A percentile compares a stretch with the other conserved stretches of the same genome.
These are phyloP conservation scores for Dendrobium nobile DNA, from an alignment of 106 monocot species.

Conservation along the genomic window DNA sequence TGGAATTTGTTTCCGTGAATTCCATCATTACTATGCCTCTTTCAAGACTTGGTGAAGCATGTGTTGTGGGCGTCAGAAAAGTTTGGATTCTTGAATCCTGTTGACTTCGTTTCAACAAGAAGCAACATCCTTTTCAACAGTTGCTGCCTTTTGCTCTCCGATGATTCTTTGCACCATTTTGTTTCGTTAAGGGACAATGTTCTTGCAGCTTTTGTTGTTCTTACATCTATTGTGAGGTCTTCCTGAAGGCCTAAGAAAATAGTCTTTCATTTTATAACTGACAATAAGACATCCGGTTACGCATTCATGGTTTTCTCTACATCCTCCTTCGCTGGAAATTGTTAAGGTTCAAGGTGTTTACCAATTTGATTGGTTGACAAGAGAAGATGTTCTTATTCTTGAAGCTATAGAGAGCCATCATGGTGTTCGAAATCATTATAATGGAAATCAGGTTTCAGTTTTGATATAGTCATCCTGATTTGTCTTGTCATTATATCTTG, in stretches of 20 bases:
- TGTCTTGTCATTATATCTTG: conserved; percentile 79
- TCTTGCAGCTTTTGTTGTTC: conserved; percentile 84
- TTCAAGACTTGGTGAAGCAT: too few species aligned
- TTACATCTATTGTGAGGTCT: conserved; percentile 56
- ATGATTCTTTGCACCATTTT: conserved; percentile 72
- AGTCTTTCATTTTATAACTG: conserved; percentile 95
- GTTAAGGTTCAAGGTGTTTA: conserved; percentile 84
- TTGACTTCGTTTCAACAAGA: too few species aligned
- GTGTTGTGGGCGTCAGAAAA: too few species aligned
- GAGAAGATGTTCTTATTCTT: conserved; percentile 83
- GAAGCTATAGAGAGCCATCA: conserved; percentile 78
- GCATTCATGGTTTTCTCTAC: conserved; percentile 97
- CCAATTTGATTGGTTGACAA: conserved; percentile 92
- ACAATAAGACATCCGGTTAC: conserved; percentile 94
- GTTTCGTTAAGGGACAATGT: conserved; percentile 79
- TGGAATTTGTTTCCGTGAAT: too few species aligned
- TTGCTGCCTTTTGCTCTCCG: conserved; percentile 57
- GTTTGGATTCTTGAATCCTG: too few species aligned
- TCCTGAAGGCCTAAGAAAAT: conserved; percentile 59
- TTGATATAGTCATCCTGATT: too few species aligned
- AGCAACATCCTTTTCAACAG: conserved; percentile 77
- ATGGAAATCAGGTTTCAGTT: conserved; percentile 78
- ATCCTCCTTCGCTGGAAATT: conserved; percentile 54
- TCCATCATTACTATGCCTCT: too few species aligned
- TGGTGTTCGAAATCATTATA: conserved; percentile 73